phyloP scores from a whole-genome alignment of 2,329 filamentous ascomycete species.

The Chrysosporium keratinophilum region DNA sequence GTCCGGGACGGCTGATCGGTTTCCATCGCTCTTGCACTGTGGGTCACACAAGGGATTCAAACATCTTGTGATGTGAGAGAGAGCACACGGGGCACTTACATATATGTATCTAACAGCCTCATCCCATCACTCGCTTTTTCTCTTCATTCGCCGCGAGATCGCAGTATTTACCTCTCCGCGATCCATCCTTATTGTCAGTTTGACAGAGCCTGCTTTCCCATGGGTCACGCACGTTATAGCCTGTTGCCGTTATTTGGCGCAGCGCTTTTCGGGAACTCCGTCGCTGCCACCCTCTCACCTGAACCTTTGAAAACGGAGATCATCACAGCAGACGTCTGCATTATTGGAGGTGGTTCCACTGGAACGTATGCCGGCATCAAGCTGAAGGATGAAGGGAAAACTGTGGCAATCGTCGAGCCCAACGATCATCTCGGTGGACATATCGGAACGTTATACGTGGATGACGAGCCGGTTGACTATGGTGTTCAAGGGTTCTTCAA shows the following conservation, averaged over 20 bases:
- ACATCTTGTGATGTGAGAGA: too few relatives aligned
- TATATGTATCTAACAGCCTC: too few relatives aligned
- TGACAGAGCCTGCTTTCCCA: neutral
- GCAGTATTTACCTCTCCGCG: neutral
- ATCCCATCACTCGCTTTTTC: too few relatives aligned
- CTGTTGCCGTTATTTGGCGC: neutral
- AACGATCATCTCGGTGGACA: conserved; percentile 23
- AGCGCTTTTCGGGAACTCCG: neutral
- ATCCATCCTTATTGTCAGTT: neutral
- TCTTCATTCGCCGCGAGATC: too few relatives aligned
- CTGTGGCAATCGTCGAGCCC: conserved; percentile 23
- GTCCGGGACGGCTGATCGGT: too few relatives aligned
- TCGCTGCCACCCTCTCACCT: neutral
- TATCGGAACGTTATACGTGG: conserved; percentile 19
- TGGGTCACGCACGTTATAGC: neutral
- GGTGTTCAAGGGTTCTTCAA: conserved; percentile 24
- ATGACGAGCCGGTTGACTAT: conserved; percentile 23
- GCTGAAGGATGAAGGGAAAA: conserved; percentile 21
- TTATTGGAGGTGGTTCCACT: conserved; percentile 25
- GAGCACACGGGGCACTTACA: too few relatives aligned
- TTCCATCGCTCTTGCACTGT: too few relatives aligned
- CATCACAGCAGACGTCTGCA: conserved; percentile 20
- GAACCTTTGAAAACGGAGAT: conserved; percentile 1
- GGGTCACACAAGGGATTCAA: too few relatives aligned
- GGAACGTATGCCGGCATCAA: conserved; percentile 25